These are phyloP conservation scores for Chytridium lagenaria DNA, from an alignment of 371 early-diverging fungal species.

Conservation along the genomic window DNA sequence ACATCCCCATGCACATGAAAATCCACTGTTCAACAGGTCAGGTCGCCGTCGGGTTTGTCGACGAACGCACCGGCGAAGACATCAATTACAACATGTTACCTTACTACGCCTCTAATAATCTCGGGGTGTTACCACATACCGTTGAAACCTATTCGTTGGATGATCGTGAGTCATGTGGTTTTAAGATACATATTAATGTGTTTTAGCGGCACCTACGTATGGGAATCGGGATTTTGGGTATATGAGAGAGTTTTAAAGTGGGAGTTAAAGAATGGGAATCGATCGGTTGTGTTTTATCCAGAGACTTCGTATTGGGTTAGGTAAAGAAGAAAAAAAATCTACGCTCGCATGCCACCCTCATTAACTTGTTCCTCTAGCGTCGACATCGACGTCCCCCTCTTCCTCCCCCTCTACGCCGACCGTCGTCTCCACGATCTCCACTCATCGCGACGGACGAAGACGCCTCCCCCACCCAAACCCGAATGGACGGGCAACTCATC, in stretches of 20 bases:
- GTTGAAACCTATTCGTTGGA: constrained; percentile 32
- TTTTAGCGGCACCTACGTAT: constrained; percentile 31
- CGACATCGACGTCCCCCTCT: constrained; percentile 38
- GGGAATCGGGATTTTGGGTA: constrained; percentile 31
- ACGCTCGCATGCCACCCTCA: neutral
- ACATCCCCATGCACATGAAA: constrained; percentile 33
- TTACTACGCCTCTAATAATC: constrained; percentile 18
- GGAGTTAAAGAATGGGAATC: constrained; percentile 24
- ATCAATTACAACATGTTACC: constrained; percentile 39
- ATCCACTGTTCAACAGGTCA: constrained; percentile 37
- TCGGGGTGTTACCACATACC: constrained; percentile 34
- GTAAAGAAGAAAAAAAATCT: neutral
- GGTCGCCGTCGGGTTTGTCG: constrained; percentile 30
- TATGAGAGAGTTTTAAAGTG: constrained; percentile 32
- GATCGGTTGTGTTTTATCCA: constrained; percentile 34
- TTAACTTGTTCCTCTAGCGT: neutral
- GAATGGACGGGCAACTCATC: constrained; percentile 36
- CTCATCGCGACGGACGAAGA: constrained; percentile 33
- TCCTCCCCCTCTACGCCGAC: constrained; percentile 32
- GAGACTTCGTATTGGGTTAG: constrained; percentile 40
- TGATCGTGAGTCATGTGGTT: constrained; percentile 21
- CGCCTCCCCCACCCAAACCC: constrained; percentile 4
- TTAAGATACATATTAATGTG: neutral
- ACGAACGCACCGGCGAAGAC: constrained; percentile 24
- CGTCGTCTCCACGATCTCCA: constrained; percentile 35